A percentile compares a stretch with the other conserved stretches of the same genome.
Conservation (phyloP, 192 early-diverging fungal genomes). For the Dissophora ornata region DNA sequence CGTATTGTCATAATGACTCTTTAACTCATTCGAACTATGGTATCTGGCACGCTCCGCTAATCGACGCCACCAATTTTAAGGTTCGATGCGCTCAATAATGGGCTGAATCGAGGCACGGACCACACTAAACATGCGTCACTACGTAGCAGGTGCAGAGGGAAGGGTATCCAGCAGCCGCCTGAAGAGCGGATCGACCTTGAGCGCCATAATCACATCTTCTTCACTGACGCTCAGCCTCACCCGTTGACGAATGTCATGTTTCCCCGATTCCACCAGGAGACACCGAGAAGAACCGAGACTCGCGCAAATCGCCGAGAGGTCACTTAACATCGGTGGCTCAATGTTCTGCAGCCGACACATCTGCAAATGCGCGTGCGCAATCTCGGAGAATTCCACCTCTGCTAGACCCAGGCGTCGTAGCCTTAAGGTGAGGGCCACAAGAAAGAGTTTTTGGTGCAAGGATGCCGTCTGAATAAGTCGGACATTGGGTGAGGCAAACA, state of each 20-base stretch:
- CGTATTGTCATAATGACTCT: no score
- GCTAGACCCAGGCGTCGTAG: constrained; percentile 74
- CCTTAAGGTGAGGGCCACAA: constrained; percentile 74
- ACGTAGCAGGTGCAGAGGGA: constrained; percentile 20
- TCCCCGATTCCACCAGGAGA: constrained; percentile 71
- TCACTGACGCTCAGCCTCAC: constrained; percentile 79
- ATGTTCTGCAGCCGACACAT: constrained; percentile 75
- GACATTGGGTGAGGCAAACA: constrained; percentile 84
- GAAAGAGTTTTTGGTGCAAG: constrained; percentile 87
- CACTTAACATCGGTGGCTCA: constrained; percentile 65
- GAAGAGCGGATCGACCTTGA: constrained; percentile 72
- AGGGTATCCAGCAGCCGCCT: constrained; percentile 34
- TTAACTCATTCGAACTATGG: no score
- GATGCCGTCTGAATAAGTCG: constrained; percentile 78
- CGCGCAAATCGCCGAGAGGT: constrained; percentile 72
- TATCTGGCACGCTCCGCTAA: no score
- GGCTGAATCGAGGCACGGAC: no score
- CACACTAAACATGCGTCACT: background rate
- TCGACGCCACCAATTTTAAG: no score
- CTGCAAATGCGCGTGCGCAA: constrained; percentile 73
- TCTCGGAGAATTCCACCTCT: constrained; percentile 80
- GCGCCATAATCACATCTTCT: constrained; percentile 83
- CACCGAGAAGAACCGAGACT: constrained; percentile 71
- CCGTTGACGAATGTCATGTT: constrained; percentile 74
- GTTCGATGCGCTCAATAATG: no score